Conservation (phyloP, 176 grass and related monocot species). For the Aegilops speltoides region DNA sequence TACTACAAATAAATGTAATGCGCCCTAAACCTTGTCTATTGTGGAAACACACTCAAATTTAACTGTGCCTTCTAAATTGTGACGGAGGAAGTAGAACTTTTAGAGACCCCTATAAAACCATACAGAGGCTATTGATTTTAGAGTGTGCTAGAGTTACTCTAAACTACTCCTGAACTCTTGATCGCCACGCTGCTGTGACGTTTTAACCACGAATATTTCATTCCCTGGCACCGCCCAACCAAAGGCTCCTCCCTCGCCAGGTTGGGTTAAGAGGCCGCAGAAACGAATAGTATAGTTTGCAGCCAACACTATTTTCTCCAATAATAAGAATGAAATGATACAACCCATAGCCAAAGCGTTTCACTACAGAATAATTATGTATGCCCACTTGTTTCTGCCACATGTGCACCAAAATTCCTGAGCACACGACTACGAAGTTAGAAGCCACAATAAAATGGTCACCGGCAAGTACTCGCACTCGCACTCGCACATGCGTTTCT, state of each 20-base stretch:
- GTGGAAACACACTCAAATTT: no score
- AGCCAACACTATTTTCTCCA: not conserved
- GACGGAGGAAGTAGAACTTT: no score
- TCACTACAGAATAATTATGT: not conserved
- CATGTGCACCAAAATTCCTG: not conserved
- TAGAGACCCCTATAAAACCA: no score
- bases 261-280: not conserved
- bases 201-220: not conserved
- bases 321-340: not conserved
- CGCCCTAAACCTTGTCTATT: no score
- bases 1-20: no score
- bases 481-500: not conserved
- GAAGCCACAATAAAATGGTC: not conserved
- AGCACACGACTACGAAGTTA: not conserved
- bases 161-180: not conserved
- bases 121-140: no score
- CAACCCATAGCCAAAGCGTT: not conserved
- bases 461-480: not conserved
- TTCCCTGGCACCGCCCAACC: not conserved
- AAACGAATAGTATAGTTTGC: not conserved
- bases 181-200: not conserved
- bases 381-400: not conserved
- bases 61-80: no score
- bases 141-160: not conserved
- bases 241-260: not conserved